These are phyloP conservation scores for Fomitopsis betulina DNA, from an alignment of 1,284 basidiomycete genomes.

Conservation along the genomic window DNA sequence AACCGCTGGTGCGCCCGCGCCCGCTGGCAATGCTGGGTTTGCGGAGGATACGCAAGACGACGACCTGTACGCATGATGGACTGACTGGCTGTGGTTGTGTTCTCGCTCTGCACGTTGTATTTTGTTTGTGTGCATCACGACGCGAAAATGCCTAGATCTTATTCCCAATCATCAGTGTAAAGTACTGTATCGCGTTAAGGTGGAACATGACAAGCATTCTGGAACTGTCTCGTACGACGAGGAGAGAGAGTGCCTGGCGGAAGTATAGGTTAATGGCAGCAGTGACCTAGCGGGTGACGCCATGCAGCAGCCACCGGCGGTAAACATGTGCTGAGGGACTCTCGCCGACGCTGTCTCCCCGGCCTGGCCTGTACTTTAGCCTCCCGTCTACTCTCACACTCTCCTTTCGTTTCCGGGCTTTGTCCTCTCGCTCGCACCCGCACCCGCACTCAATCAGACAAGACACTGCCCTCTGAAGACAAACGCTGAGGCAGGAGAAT, in stretches of 20 bases:
- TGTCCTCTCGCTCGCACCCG: background rate
- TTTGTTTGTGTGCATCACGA: constrained; percentile 7
- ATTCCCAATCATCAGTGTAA: background rate
- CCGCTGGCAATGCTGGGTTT: constrained; percentile 76
- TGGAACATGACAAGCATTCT: background rate
- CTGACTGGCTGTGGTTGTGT: background rate
- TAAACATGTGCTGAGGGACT: background rate
- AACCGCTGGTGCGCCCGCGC: constrained; percentile 37
- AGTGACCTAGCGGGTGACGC: background rate
- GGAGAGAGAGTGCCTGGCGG: background rate
- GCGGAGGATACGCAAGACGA: constrained; percentile 80
- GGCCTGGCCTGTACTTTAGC: background rate
- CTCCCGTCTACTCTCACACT: background rate
- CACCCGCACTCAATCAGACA: background rate
- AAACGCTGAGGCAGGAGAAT: constrained; percentile 11
- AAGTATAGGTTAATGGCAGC: too few relatives aligned
- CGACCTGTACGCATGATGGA: constrained; percentile 74
- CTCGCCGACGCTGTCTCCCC: background rate
- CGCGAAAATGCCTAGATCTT: constrained; percentile 6
- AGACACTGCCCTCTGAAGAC: background rate
- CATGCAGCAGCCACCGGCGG: background rate
- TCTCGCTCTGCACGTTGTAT: background rate
- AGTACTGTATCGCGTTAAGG: background rate
- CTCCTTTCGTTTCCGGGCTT: background rate
- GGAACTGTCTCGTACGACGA: background rate